phyloP scores from a whole-genome alignment of 495 filamentous ascomycete species.

The Hypoxylon rickii region DNA sequence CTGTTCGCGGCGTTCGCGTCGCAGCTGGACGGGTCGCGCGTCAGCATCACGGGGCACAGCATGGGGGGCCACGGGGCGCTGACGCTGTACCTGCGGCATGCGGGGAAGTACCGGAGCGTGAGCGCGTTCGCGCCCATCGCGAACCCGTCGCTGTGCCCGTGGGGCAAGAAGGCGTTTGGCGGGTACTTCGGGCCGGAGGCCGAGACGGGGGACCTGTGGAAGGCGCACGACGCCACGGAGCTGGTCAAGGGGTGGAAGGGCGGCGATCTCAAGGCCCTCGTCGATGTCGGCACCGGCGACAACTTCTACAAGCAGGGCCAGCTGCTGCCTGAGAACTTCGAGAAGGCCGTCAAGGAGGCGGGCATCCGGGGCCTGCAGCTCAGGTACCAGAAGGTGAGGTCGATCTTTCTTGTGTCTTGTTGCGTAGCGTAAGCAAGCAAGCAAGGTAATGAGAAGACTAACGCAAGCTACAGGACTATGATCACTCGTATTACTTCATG shows the following conservation, averaged over 20 bases:
- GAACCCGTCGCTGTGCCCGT: slow-evolving; percentile 78
- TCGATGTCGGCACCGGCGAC: slow-evolving; percentile 92
- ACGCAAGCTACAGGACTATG: slow-evolving; percentile 67
- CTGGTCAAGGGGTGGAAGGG: slow-evolving; percentile 68
- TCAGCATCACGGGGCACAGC: slow-evolving; percentile 87
- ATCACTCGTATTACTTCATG: slow-evolving; percentile 97
- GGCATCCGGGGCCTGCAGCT: slow-evolving; percentile 70
- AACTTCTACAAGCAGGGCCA: slow-evolving; percentile 95
- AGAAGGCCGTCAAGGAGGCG: slow-evolving; percentile 72
- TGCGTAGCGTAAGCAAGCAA: too few species aligned
- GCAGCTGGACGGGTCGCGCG: slow-evolving; percentile 65
- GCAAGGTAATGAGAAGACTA: too few species aligned
- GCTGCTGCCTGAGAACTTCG: slow-evolving; percentile 91
- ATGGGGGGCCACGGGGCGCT: slow-evolving; percentile 98
- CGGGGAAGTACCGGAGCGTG: slow-evolving; percentile 83
- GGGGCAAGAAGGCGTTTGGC: slow-evolving; percentile 93
- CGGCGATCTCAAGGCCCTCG: slow-evolving; percentile 67
- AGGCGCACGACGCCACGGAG: slow-evolving; percentile 90
- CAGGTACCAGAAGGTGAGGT: slow-evolving; percentile 74
- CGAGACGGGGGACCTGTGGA: slow-evolving; percentile 76
- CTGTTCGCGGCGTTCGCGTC: slow-evolving; percentile 68
- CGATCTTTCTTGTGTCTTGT: background rate
- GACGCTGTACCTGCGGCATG: slow-evolving; percentile 87
- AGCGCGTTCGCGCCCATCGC: slow-evolving; percentile 91
- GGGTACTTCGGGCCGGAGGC: slow-evolving; percentile 73